These are phyloP conservation scores for Thymus mandschuricus DNA, from an alignment of 257 asterid genomes.

Conservation along the genomic window DNA sequence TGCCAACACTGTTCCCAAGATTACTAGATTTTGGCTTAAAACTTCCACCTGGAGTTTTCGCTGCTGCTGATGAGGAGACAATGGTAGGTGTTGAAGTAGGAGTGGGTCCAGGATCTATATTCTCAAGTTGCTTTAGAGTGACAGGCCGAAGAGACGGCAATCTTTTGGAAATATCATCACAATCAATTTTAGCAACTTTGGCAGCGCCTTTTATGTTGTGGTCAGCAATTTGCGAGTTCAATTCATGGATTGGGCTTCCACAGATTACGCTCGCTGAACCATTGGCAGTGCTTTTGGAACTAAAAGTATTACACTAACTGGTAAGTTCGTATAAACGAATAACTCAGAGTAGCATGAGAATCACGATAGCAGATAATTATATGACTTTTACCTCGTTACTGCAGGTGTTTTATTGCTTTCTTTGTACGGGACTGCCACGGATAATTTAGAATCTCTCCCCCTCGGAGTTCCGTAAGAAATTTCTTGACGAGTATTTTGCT, in stretches of 20 bases:
- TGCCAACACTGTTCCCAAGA: slow-evolving; percentile 33
- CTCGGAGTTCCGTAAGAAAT: slow-evolving; percentile 33
- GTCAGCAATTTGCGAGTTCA: slow-evolving; percentile 25
- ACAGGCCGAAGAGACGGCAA: slow-evolving; percentile 33
- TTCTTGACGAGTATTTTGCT: slow-evolving; percentile 30
- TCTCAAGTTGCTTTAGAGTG: slow-evolving; percentile 29
- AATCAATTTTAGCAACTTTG: slow-evolving; percentile 26
- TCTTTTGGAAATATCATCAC: slow-evolving; percentile 26
- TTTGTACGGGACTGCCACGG: slow-evolving; percentile 35
- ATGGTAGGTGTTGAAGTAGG: slow-evolving; percentile 52
- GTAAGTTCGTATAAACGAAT: slow-evolving; percentile 19
- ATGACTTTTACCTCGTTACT: slow-evolving; percentile 35
- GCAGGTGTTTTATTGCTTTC: slow-evolving; percentile 26
- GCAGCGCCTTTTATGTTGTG: slow-evolving; percentile 14
- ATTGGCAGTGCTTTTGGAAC: slow-evolving; percentile 31
- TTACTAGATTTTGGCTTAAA: slow-evolving; percentile 38
- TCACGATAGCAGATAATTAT: background rate
- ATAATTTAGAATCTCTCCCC: slow-evolving; percentile 36
- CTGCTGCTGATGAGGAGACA: slow-evolving; percentile 28
- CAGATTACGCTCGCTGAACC: background rate
- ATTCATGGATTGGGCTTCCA: slow-evolving; percentile 36
- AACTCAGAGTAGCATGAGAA: background rate
- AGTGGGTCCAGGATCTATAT: slow-evolving; percentile 47
- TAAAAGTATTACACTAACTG: slow-evolving; percentile 29
- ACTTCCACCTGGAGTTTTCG: slow-evolving; percentile 34